Evolutionary conservation across 805 yeast genomes (phyloP), one percentile per base, ranked within the genome.

Genomic region (Candida piceae): DNA sequence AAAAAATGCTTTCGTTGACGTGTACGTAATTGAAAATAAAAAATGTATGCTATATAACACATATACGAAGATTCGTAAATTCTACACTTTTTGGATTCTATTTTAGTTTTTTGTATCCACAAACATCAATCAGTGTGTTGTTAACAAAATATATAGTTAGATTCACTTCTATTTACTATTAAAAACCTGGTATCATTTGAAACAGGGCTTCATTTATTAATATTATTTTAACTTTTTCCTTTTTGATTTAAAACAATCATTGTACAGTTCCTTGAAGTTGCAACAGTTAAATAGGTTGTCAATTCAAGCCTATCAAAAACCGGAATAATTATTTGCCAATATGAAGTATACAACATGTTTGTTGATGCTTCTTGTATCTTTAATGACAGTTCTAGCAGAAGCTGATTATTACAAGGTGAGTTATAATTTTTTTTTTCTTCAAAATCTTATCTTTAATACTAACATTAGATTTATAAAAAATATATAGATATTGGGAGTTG

Each of bases 401-500:
- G 57, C 48, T 7, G 76, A 71, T 42, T 71, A 63, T 40, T 71
- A 72, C 44, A 51, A 48, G 45, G 48, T 44, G 22, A 34, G 48
- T 44, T 13, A 6, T 2, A 20, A 15, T 5, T 23, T 4, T 13
- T 11, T 13, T 21, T 21, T 21, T 21, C 7, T 21, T 21, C 9
- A 21, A 21, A 10, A 10, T 21, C 23, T n/a, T n/a, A 20, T 29
- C 9, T 3, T 11, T 13, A 16, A 29, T 29, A 29, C 31, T 29
- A 29, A 29, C 21, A 29, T n/a, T n/a, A n/a, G n/a, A n/a, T n/a
- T n/a, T n/a, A n/a, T n/a, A n/a, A 20, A 20, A 7, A 7, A 20
- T 7, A 7, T 18, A 10, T 16, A 66, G 52, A 70, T 88, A 6
- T 67, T 90, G 9, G 97, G 94, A 0, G 71, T 93, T 5, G 52